Conservation (phyloP, 805 yeast genomes). For the Huiozyma sinensis region DNA sequence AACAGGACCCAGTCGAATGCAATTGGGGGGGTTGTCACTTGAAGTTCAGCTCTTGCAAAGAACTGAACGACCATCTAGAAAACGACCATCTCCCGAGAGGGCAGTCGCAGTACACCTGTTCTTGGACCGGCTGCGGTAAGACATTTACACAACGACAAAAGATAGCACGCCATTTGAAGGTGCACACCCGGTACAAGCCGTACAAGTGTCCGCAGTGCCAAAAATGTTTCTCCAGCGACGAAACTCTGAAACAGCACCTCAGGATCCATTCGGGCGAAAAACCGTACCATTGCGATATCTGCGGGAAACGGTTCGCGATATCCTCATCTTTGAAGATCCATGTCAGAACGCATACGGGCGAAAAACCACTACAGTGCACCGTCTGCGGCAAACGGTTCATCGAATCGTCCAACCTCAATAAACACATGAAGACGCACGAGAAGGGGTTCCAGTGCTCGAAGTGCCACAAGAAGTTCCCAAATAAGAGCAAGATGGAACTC, state of each 20-base stretch:
- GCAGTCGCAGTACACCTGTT: conserved; percentile 55
- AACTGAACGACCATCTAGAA: conserved; percentile 61
- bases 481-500: no score
- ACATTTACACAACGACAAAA: conserved; percentile 77
- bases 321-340: conserved; percentile 78
- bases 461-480: conserved; percentile 44
- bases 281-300: conserved; percentile 64
- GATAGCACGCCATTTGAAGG: conserved; percentile 72
- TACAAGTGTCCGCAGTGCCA: conserved; percentile 61
- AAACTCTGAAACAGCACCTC: conserved; percentile 70
- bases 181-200: conserved; percentile 81
- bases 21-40: conserved; percentile 37
- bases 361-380: conserved; percentile 72
- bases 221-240: conserved; percentile 62
- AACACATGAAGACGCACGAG: conserved; percentile 74
- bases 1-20: conserved; percentile 7
- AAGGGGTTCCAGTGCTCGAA: conserved; percentile 39
- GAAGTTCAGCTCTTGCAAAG: conserved; percentile 42
- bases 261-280: conserved; percentile 84
- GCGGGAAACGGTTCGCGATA: conserved; percentile 75
- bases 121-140: conserved; percentile 73
- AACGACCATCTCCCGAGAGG: conserved; percentile 65
- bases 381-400: conserved; percentile 79
- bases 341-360: conserved; percentile 79
- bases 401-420: conserved; percentile 79